Evolutionary conservation across 805 yeast genomes (phyloP).

Genomic region (Starmerella floricola): DNA sequence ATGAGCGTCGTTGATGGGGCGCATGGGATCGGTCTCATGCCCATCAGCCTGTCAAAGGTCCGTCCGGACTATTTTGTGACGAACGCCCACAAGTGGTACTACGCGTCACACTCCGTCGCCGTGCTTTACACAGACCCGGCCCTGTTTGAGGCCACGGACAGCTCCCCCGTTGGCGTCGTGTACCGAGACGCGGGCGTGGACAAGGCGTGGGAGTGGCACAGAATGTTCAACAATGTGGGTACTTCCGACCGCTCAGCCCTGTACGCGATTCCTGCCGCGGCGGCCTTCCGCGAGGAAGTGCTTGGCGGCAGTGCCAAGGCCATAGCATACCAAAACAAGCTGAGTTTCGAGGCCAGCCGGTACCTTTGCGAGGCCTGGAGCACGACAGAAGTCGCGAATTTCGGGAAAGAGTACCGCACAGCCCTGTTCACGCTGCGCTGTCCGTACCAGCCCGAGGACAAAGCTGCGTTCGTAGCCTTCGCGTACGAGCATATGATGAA

Average conservation of each 20-base stretch:
- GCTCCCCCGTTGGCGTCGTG: too few relatives aligned
- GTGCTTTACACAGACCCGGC: conserved; percentile 40
- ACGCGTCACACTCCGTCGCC: conserved; percentile 46
- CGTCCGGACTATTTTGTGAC: conserved; percentile 51
- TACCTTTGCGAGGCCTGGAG: conserved; percentile 34
- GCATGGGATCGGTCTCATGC: conserved; percentile 44
- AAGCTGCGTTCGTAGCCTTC: conserved; percentile 19
- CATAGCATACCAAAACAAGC: conserved; percentile 34
- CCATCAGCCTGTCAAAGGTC: conserved; percentile 20
- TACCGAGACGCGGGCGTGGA: too few relatives aligned
- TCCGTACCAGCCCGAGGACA: conserved; percentile 27
- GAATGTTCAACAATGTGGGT: conserved; percentile 41
- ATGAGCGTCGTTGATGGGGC: conserved; percentile 61
- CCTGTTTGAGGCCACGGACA: too few relatives aligned
- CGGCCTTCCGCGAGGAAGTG: conserved; percentile 39
- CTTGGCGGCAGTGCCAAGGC: conserved; percentile 54
- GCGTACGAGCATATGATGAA: conserved; percentile 22
- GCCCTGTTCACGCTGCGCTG: conserved; percentile 37
- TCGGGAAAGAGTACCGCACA: conserved; percentile 30
- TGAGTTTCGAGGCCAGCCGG: conserved; percentile 37
- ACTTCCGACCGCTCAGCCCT: conserved; percentile 38
- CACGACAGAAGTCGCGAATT: conserved; percentile 31
- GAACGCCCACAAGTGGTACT: conserved; percentile 62
- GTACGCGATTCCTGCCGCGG: conserved; percentile 37
- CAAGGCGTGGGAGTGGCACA: conserved; percentile 25